Evolutionary conservation across 257 asterid genomes (phyloP).

Genomic region (Gentiana macrophylla): DNA sequence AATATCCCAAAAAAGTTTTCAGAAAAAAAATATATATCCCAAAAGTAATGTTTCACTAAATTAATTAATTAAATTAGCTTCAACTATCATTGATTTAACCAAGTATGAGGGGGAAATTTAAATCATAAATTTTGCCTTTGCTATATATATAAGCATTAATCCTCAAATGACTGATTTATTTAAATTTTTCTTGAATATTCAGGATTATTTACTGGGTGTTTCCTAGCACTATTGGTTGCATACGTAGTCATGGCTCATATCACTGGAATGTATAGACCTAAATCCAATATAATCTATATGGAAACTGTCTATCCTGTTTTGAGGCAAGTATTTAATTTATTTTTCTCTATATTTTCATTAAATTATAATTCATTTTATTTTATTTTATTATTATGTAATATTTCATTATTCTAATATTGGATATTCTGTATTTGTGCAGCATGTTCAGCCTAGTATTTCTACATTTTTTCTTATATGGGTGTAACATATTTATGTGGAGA

Average conservation of each 20-base stretch:
- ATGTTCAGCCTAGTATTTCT: constrained; percentile 75
- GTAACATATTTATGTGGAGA: constrained; percentile 93
- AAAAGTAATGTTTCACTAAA: no score
- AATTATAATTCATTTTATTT: background rate
- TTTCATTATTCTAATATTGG: no score
- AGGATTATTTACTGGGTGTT: constrained; percentile 80
- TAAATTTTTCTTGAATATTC: constrained; percentile 6
- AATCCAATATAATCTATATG: constrained; percentile 66
- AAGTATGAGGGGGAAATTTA: no score
- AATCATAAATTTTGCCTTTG: no score
- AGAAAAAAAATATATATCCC: no score
- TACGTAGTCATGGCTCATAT: constrained; percentile 71
- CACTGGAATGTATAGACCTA: constrained; percentile 58
- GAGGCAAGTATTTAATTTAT: constrained; percentile 42
- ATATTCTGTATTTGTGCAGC: constrained; percentile 37
- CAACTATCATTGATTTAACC: no score
- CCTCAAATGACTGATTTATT: no score
- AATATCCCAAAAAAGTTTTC: no score
- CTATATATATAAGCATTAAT: no score
- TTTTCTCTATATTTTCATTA: background rate
- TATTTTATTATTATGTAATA: no score
- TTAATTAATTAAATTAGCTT: no score
- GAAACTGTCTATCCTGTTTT: constrained; percentile 86
- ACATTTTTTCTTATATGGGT: constrained; percentile 73
- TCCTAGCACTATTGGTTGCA: constrained; percentile 63